Conservation (phyloP, 306 rosid species). For the Oxytropis ochrocephala region DNA sequence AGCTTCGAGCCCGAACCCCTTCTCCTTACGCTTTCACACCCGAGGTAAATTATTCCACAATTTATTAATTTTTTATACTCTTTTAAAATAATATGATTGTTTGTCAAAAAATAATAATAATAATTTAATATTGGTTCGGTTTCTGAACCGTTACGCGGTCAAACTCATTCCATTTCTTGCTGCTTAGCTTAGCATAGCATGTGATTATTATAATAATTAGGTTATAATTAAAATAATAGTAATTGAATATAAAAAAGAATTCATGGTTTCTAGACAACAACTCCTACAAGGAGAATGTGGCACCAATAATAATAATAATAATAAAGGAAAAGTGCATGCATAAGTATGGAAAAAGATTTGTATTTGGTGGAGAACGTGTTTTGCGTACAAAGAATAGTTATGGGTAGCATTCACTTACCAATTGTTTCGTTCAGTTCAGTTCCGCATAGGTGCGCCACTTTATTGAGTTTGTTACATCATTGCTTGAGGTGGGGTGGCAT, state of each 20-base stretch:
- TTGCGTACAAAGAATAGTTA: neutral
- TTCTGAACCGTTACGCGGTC: neutral
- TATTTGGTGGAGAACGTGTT: slow-evolving; percentile 15
- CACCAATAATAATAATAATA: too few relatives aligned
- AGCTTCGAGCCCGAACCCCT: slow-evolving; percentile 56
- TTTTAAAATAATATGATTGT: neutral
- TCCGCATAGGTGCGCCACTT: neutral
- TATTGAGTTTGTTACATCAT: neutral
- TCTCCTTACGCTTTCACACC: slow-evolving; percentile 51
- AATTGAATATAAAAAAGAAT: neutral
- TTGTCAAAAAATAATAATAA: neutral
- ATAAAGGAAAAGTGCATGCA: neutral
- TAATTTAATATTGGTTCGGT: neutral
- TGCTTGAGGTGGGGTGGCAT: slow-evolving; percentile 5
- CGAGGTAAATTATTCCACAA: slow-evolving; percentile 34
- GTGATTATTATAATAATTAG: neutral
- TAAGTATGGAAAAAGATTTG: neutral
- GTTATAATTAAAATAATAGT: neutral
- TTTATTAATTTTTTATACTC: neutral
- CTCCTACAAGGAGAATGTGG: neutral
- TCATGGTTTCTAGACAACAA: neutral
- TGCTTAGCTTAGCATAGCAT: neutral
- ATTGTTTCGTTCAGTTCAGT: neutral
- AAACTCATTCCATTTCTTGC: neutral
- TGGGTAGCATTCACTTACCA: slow-evolving; percentile 18